Evolutionary conservation across 2,329 filamentous ascomycete species (phyloP).

Genomic region (Fusarium nygamai): DNA sequence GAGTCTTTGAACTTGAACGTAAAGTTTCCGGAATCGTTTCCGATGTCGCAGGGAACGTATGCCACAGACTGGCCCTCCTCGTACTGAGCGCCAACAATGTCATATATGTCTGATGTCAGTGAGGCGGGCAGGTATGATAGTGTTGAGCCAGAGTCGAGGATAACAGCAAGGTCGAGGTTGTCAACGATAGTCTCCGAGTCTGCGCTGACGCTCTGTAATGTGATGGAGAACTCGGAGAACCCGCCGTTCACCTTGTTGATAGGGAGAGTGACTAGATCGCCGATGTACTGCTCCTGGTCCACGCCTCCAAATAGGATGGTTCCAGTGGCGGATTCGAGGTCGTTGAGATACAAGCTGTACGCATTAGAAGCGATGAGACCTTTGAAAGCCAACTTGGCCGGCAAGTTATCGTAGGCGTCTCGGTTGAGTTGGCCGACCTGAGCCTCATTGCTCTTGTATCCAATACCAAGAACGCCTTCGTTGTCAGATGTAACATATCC

Average conservation of each 20-base stretch:
- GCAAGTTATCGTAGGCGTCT: constrained; percentile 73
- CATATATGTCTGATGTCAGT: constrained; percentile 64
- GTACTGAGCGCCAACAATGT: constrained; percentile 68
- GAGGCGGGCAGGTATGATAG: constrained; percentile 72
- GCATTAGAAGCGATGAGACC: constrained; percentile 72
- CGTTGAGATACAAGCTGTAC: constrained; percentile 81
- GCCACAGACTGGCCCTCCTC: constrained; percentile 62
- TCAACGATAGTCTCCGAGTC: constrained; percentile 55
- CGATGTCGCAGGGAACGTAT: constrained; percentile 69
- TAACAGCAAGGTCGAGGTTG: constrained; percentile 66
- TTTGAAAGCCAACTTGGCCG: constrained; percentile 68
- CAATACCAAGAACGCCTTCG: constrained; percentile 86
- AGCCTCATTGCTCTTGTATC: constrained; percentile 83
- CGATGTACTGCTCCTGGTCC: constrained; percentile 72
- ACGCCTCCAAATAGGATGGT: constrained; percentile 80
- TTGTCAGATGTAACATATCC: constrained; percentile 67
- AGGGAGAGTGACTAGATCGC: constrained; percentile 72
- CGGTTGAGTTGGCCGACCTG: constrained; percentile 67
- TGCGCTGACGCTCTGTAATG: constrained; percentile 68
- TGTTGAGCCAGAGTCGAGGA: constrained; percentile 77
- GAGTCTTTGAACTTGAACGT: constrained; percentile 64
- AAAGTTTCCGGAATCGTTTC: constrained; percentile 52
- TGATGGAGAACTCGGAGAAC: constrained; percentile 74
- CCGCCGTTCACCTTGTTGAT: constrained; percentile 64
- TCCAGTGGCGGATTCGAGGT: constrained; percentile 71